A percentile compares a stretch with the other conserved stretches of the same genome.
These are phyloP conservation scores for Diaporthe citrichinensis DNA, from an alignment of 2,329 filamentous ascomycete genomes.

Conservation along the genomic window DNA sequence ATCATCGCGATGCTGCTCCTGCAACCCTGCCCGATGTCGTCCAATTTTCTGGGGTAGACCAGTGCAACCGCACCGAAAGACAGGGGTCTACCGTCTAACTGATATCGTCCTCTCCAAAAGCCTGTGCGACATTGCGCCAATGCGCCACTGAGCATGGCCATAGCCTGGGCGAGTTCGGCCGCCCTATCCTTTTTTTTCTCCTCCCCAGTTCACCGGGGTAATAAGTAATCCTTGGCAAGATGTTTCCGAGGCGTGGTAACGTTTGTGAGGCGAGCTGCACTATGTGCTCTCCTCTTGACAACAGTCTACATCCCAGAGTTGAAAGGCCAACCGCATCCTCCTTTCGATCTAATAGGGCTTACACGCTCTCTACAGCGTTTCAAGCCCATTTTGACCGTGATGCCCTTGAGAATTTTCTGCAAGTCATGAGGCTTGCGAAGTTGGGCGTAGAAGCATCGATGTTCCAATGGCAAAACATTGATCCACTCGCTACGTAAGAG, in stretches of 20 bases:
- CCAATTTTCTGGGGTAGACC: conserved; percentile 38
- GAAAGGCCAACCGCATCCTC: neutral
- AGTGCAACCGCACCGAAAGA: neutral
- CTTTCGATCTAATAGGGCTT: neutral
- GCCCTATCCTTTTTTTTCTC: neutral
- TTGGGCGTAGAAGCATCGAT: neutral
- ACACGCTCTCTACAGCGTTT: neutral
- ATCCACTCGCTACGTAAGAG: conserved; percentile 10
- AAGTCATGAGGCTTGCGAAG: neutral
- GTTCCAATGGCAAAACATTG: neutral
- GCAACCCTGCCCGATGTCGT: conserved; percentile 28
- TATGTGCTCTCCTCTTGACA: neutral
- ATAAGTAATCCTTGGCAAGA: neutral
- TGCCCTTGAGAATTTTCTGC: neutral
- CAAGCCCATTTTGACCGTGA: neutral
- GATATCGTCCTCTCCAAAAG: neutral
- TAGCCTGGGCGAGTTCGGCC: conserved; percentile 10
- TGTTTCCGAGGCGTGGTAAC: too few relatives aligned
- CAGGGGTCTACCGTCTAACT: neutral
- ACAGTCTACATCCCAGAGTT: neutral
- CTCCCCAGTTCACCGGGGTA: neutral
- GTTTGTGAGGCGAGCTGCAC: neutral
- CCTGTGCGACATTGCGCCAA: conserved; percentile 5
- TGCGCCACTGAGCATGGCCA: conserved; percentile 1
- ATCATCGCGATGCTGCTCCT: conserved; percentile 16